phyloP scores from a whole-genome alignment of 148 eudicot species.

The Diospyros kaki region DNA sequence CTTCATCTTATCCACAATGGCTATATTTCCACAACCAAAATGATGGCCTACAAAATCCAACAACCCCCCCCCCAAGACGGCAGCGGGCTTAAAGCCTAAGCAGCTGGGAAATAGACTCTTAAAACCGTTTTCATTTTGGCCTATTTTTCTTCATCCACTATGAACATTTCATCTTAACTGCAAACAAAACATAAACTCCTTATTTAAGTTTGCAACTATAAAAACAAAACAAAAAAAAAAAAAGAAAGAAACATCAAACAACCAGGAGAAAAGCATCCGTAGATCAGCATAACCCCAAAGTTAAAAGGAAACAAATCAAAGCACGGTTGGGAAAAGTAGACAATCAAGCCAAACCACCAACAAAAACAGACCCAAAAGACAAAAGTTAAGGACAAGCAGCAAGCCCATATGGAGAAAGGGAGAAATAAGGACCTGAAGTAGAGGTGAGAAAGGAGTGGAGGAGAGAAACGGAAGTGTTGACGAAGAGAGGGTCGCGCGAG shows the following conservation, averaged over 20 bases:
- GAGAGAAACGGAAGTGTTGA: slow-evolving; percentile 83
- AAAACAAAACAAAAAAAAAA: not conserved
- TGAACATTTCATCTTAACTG: not conserved
- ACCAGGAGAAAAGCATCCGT: not conserved
- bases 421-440: slow-evolving; percentile 43
- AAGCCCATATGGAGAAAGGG: not conserved
- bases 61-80: no score
- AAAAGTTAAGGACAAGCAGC: not conserved
- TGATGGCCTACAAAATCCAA: no score
- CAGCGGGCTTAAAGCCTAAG: no score
- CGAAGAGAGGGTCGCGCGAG: slow-evolving; percentile 54
- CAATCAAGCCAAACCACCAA: not conserved
- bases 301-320: no score
- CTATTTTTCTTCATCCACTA: not conserved
- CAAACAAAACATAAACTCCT: not conserved
- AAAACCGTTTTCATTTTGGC: not conserved
- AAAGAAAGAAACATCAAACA: not conserved
- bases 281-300: not conserved
- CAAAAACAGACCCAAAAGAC: not conserved
- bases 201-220: not conserved
- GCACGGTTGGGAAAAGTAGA: no score
- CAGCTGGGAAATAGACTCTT: not conserved
- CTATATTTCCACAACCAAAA: no score
- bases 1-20: no score
- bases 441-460: slow-evolving; percentile 78